Evolutionary conservation across 2,329 filamentous ascomycete species (phyloP).

Genomic region (Colletotrichum musicola): DNA sequence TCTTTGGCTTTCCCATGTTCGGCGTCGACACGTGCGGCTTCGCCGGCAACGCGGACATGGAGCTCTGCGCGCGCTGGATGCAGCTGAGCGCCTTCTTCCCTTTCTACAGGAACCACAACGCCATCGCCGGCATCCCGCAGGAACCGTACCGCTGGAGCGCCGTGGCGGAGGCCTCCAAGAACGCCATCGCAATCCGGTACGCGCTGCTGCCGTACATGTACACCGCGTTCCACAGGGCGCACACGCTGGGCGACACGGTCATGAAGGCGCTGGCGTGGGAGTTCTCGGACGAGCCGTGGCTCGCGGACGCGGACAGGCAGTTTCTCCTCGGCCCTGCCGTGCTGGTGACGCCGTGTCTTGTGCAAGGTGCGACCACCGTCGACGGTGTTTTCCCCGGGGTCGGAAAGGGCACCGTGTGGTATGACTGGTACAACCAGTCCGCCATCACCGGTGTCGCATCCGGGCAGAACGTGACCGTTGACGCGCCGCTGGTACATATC

Average conservation of each 20-base stretch:
- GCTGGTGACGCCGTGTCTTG: slow-evolving; percentile 76
- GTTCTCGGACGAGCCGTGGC: slow-evolving; percentile 77
- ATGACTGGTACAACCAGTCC: slow-evolving; percentile 82
- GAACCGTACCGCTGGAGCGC: slow-evolving; percentile 79
- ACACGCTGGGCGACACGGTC: slow-evolving; percentile 75
- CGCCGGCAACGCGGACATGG: slow-evolving; percentile 73
- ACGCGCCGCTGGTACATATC: slow-evolving; percentile 62
- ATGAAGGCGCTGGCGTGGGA: slow-evolving; percentile 82
- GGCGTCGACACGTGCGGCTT: slow-evolving; percentile 80
- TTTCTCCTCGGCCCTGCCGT: slow-evolving; percentile 78
- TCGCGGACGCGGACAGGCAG: slow-evolving; percentile 76
- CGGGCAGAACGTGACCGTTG: slow-evolving; percentile 46
- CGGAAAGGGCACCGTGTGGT: slow-evolving; percentile 68
- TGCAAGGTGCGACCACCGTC: slow-evolving; percentile 71
- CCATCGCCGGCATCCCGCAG: slow-evolving; percentile 70
- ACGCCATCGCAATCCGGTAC: slow-evolving; percentile 79
- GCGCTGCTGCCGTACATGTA: slow-evolving; percentile 81
- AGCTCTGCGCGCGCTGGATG: slow-evolving; percentile 82
- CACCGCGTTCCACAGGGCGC: slow-evolving; percentile 76
- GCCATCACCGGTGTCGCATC: slow-evolving; percentile 58
- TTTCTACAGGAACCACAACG: slow-evolving; percentile 84
- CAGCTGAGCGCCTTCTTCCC: slow-evolving; percentile 80
- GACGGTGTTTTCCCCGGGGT: slow-evolving; percentile 77
- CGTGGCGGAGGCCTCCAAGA: slow-evolving; percentile 73
- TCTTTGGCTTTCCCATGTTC: slow-evolving; percentile 84